Conservation (phyloP, 2,329 filamentous ascomycete genomes). For the Chrysoporthe puriensis region DNA sequence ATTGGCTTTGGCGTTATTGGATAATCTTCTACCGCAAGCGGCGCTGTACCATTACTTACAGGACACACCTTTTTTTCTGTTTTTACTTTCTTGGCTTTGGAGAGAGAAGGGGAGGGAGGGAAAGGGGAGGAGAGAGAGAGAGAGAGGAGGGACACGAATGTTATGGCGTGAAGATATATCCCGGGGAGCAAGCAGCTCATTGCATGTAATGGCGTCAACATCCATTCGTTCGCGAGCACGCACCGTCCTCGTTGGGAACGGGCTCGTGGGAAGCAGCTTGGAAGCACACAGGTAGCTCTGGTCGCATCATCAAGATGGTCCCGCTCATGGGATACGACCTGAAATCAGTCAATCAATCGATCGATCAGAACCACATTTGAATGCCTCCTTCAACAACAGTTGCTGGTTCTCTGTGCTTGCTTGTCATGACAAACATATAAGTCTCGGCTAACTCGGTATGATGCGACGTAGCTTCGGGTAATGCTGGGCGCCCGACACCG, state of each 20-base stretch:
- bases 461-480: not conserved
- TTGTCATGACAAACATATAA: not conserved
- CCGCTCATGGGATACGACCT: slow-evolving; percentile 9
- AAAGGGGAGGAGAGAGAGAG: not conserved
- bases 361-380: not conserved
- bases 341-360: not conserved
- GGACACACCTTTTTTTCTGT: not conserved
- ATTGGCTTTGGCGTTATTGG: slow-evolving; percentile 26
- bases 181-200: slow-evolving; percentile 7
- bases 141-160: not conserved
- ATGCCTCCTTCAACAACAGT: not conserved
- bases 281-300: slow-evolving; percentile 17
- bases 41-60: not conserved
- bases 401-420: not conserved
- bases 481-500: not conserved
- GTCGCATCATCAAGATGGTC: not conserved
- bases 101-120: not conserved
- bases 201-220: slow-evolving; percentile 20
- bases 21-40: slow-evolving; percentile 13
- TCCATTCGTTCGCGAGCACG: slow-evolving; percentile 20
- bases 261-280: slow-evolving; percentile 11
- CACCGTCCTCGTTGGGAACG: not conserved
- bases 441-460: not conserved
- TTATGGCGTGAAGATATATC: slow-evolving; percentile 21
- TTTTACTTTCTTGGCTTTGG: not conserved